Conservation (phyloP, 441 rosid species). For the Metrosideros polymorpha region DNA sequence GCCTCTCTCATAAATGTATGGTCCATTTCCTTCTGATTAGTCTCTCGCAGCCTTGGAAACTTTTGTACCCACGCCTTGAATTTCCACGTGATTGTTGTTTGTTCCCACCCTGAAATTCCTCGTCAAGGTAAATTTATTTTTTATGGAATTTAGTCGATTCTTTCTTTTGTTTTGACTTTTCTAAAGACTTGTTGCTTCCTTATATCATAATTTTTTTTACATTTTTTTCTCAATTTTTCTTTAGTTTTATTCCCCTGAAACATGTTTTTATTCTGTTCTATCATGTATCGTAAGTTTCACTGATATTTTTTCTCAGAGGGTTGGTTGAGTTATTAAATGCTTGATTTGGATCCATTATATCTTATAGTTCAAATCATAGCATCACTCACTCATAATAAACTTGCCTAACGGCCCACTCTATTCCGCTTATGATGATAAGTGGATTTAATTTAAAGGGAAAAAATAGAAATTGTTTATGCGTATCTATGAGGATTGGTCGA, state of each 20-base stretch:
- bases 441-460: not conserved
- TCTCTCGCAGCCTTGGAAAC: not conserved
- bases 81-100: not conserved
- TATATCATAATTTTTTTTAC: not conserved
- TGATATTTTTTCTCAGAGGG: not conserved
- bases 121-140: not conserved
- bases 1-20: not conserved
- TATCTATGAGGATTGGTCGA: not conserved
- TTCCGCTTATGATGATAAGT: not conserved
- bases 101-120: not conserved
- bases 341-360: not conserved
- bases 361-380: not conserved
- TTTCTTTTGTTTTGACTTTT: not conserved
- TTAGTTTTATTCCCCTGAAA: too few relatives aligned
- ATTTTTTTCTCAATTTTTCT: not conserved
- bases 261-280: not conserved
- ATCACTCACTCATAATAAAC: not conserved
- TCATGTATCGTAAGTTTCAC: not conserved
- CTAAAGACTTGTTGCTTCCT: not conserved
- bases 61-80: not conserved
- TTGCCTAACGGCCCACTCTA: not conserved
- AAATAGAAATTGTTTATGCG: not conserved
- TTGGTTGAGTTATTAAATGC: not conserved
- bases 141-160: not conserved
- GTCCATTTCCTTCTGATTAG: not conserved